Evolutionary conservation across 2,329 filamentous ascomycete genomes (phyloP).

Genomic region (Claviceps humidiphila): DNA sequence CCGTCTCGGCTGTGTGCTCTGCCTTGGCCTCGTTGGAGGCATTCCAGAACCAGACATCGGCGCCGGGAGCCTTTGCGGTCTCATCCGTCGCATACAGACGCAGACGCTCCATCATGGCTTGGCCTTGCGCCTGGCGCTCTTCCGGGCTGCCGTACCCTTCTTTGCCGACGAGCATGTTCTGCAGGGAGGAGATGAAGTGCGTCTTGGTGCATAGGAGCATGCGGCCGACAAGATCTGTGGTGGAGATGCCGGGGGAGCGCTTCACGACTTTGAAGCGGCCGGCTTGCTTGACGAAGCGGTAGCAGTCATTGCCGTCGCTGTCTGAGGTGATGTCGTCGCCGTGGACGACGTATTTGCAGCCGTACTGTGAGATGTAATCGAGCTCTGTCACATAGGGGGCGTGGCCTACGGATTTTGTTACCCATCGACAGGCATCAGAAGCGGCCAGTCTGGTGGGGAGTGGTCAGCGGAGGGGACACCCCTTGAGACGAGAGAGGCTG

Average conservation of each 20-base stretch:
- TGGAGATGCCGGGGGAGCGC: conserved; percentile 89
- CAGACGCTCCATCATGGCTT: conserved; percentile 64
- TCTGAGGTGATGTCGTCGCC: conserved; percentile 97
- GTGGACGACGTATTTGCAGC: conserved; percentile 90
- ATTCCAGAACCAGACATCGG: conserved; percentile 76
- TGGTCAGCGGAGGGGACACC: neutral
- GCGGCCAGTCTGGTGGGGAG: conserved; percentile 54
- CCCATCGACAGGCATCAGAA: conserved; percentile 91
- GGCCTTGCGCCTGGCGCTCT: conserved; percentile 50
- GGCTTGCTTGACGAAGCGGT: conserved; percentile 91
- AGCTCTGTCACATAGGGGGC: conserved; percentile 92
- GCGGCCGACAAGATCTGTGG: conserved; percentile 91
- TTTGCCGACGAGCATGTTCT: conserved; percentile 51
- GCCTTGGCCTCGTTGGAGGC: conserved; percentile 36
- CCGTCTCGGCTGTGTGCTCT: conserved; percentile 37
- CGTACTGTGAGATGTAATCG: conserved; percentile 89
- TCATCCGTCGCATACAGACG: conserved; percentile 79
- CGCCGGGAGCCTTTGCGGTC: conserved; percentile 63
- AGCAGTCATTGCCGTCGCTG: conserved; percentile 86
- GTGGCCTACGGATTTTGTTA: conserved; percentile 66
- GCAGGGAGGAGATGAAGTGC: conserved; percentile 79
- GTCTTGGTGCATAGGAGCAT: conserved; percentile 94
- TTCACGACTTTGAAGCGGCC: conserved; percentile 94
- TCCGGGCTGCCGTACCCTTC: conserved; percentile 59
- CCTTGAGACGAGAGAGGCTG: neutral